These are phyloP conservation scores for Prunus persica DNA, from an alignment of 306 rosid species.

Conservation along the genomic window Prunus_persica_NCBIv2 NC_034013.1:12181501-12182000, in stretches of 20 bases:
- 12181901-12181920: not conserved
- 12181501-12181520: conserved; percentile 78
- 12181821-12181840: conserved; percentile 68
- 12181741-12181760: not conserved
- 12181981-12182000: conserved; percentile 68
- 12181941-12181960: conserved; percentile 3
- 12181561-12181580: not conserved
- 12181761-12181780: not conserved
- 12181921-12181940: not conserved
- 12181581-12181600: conserved; percentile 22
- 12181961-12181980: conserved; percentile 1
- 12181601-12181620: conserved; percentile 45
- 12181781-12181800: conserved; percentile 33
- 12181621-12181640: conserved; percentile 61
- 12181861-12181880: conserved; percentile 24
- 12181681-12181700: conserved; percentile 66
- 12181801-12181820: conserved; percentile 61
- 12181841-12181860: conserved; percentile 24
- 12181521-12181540: conserved; percentile 77
- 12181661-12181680: conserved; percentile 77
- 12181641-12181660: conserved; percentile 43
- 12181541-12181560: conserved; percentile 64
- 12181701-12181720: conserved; percentile 52
- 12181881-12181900: conserved; percentile 1
- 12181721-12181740: not conserved